Conservation (phyloP, 164 flowering plant species). For the Akebia trifoliata region DNA sequence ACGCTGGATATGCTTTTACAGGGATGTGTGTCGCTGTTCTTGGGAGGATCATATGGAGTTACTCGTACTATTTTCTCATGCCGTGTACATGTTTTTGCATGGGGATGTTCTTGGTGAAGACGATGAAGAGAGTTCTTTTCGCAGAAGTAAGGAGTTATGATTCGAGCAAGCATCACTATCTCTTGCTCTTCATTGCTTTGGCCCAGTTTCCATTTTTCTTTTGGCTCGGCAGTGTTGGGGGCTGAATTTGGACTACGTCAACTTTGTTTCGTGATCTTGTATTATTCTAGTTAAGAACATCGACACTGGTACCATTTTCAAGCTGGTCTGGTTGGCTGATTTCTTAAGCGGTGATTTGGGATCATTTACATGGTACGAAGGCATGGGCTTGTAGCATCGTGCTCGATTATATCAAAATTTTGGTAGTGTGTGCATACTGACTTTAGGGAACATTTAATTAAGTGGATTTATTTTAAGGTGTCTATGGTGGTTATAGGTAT, state of each 20-base stretch:
- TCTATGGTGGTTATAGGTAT: no score
- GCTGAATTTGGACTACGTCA: slow-evolving; percentile 5
- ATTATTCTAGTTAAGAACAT: no score
- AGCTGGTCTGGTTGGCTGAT: no score
- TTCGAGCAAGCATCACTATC: slow-evolving; percentile 36
- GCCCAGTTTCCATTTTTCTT: slow-evolving; percentile 44
- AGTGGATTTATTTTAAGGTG: no score
- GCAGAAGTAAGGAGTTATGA: slow-evolving; percentile 34
- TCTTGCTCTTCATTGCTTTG: slow-evolving; percentile 35
- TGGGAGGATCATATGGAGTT: slow-evolving; percentile 32
- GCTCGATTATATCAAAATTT: no score
- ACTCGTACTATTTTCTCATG: slow-evolving; percentile 32
- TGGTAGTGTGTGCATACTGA: no score
- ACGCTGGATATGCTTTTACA: slow-evolving; percentile 43
- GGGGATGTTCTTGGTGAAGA: slow-evolving; percentile 44
- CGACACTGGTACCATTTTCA: no score
- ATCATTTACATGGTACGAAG: no score
- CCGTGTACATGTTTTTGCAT: slow-evolving; percentile 43
- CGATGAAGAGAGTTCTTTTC: slow-evolving; percentile 38
- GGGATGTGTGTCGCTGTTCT: slow-evolving; percentile 39
- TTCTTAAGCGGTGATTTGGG: no score
- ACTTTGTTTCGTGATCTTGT: not conserved
- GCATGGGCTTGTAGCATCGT: no score
- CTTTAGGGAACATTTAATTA: no score
- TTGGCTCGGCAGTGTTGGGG: slow-evolving; percentile 38